phyloP scores from a whole-genome alignment of 345 rosid species.

The Psidium friedrichsthalianum region DNA sequence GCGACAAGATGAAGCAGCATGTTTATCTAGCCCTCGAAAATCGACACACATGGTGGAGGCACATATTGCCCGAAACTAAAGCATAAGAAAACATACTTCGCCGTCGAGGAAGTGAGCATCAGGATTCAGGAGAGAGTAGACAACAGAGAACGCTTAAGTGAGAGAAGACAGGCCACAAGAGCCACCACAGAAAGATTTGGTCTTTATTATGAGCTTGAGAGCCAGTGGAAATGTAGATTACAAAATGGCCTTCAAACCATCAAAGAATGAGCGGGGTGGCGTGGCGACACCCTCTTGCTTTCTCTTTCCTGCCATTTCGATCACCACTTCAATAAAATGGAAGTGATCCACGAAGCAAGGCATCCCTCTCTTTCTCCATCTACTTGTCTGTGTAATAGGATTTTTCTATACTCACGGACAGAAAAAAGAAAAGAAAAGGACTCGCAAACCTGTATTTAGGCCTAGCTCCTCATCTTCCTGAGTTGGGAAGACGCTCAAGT shows the following conservation, averaged over 20 bases:
- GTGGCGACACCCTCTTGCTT: background rate
- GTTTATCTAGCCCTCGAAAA: background rate
- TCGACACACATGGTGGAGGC: background rate
- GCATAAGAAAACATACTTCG: background rate
- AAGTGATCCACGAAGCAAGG: conserved; percentile 11
- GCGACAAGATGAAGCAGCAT: background rate
- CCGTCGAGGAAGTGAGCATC: background rate
- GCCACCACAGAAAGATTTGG: conserved; percentile 1
- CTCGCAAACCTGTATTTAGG: background rate
- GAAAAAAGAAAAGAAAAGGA: conserved; percentile 3
- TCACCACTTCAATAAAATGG: conserved; percentile 6
- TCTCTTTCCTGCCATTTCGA: background rate
- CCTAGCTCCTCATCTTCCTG: conserved; percentile 13
- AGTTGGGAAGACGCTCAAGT: conserved; percentile 19
- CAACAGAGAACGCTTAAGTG: background rate
- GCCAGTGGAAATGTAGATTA: conserved; percentile 22
- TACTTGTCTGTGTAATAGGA: background rate
- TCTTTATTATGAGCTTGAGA: conserved; percentile 19
- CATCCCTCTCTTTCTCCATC: conserved; percentile 6
- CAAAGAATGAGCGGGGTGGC: conserved; percentile 21
- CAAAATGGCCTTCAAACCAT: conserved; percentile 31
- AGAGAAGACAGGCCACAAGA: background rate
- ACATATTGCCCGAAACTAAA: background rate
- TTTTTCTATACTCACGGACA: conserved; percentile 11
- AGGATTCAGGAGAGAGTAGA: background rate